Conservation (phyloP, 2,329 filamentous ascomycete genomes). For the Ciborinia camelliae region DNA sequence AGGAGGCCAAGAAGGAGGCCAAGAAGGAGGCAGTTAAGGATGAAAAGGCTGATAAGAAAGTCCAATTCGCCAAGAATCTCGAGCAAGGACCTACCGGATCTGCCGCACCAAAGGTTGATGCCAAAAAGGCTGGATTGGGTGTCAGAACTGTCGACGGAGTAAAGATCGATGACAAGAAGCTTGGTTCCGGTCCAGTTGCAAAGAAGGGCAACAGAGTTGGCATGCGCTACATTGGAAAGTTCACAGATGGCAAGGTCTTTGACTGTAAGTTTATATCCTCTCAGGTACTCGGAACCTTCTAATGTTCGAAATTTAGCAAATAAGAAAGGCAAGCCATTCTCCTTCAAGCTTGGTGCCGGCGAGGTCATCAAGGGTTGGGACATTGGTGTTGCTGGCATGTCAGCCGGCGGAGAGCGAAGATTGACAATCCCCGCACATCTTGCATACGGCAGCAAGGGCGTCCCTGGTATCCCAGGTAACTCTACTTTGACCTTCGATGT, state of each 20-base stretch:
- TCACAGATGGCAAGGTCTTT: conserved; percentile 90
- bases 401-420: conserved; percentile 87
- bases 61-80: conserved; percentile 98
- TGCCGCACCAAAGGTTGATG: conserved; percentile 46
- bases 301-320: conserved; percentile 60
- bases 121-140: conserved; percentile 52
- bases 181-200: conserved; percentile 76
- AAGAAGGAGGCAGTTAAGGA: conserved; percentile 48
- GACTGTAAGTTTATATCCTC: conserved; percentile 63
- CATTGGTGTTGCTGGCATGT: conserved; percentile 88
- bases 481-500: conserved; percentile 90
- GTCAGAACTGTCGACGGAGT: conserved; percentile 84
- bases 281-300: not conserved
- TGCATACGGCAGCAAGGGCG: conserved; percentile 81
- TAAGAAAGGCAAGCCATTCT: conserved; percentile 98
- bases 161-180: conserved; percentile 91
- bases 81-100: conserved; percentile 90
- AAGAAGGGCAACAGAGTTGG: conserved; percentile 89
- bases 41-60: conserved; percentile 79
- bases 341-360: conserved; percentile 88
- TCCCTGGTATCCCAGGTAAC: conserved; percentile 86
- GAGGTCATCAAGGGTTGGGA: conserved; percentile 99
- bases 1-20: conserved; percentile 59
- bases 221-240: conserved; percentile 98
- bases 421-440: conserved; percentile 83